These are phyloP conservation scores for Blastobotrys buckinghamii DNA, from an alignment of 1,139 yeast genomes.

Conservation along the genomic window DNA sequence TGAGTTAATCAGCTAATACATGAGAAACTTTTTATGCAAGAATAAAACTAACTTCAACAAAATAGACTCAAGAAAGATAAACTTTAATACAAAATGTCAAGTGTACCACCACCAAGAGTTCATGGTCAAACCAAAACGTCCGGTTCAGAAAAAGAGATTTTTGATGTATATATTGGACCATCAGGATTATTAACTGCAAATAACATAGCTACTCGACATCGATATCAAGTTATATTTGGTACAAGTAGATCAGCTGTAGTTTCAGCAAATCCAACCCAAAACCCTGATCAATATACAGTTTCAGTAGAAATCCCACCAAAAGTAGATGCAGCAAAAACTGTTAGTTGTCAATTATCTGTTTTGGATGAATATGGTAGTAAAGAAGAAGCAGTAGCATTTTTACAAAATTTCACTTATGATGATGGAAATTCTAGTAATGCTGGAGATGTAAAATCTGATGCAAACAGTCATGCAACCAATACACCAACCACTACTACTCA, in stretches of 20 bases:
- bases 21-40: too few relatives aligned
- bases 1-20: too few relatives aligned
- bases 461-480: background rate
- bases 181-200: constrained; percentile 1
- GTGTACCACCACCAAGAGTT: background rate
- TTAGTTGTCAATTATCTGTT: constrained; percentile 1
- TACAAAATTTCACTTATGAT: background rate
- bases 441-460: constrained; percentile 3
- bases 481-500: background rate
- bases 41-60: too few relatives aligned
- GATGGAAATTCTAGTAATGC: background rate
- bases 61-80: too few relatives aligned
- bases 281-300: constrained; percentile 15
- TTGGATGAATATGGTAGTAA: constrained; percentile 5
- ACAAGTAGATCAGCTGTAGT: constrained; percentile 6
- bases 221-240: constrained; percentile 8
- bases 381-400: constrained; percentile 1
- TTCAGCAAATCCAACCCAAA: constrained; percentile 3
- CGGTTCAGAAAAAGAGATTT: constrained; percentile 2
- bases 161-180: constrained; percentile 7
- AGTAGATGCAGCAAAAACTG: constrained; percentile 10
- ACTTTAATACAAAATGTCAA: background rate
- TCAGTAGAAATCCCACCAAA: constrained; percentile 18
- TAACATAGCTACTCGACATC: background rate
- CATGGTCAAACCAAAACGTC: constrained; percentile 5